Evolutionary conservation across 2,329 filamentous ascomycete species (phyloP), one percentile per base, ranked within the genome.

Genomic region (Alternaria solani): DNA sequence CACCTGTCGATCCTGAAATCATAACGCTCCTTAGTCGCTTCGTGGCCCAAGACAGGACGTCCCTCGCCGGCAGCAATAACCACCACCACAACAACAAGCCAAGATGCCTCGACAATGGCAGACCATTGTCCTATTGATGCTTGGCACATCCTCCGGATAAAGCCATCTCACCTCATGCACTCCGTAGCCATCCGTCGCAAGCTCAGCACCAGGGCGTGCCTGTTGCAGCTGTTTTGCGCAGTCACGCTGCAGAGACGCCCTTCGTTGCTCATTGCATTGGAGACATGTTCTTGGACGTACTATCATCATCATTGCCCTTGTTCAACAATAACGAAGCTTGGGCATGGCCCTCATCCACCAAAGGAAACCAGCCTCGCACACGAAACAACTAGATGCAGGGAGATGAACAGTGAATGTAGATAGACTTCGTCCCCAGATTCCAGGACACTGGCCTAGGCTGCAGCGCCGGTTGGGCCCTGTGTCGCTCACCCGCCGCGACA

Each of bases 381-480:
- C 38, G 44, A 41, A 51, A 51, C 32, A n/a, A 38, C 46, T n/a
- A 49, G 25, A 26, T 7, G 46, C 46, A 49, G 25, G 46, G 46
- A 38, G 30, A 49, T 49, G 46, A 49, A 49, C 20, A 49, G 2
- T 11, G 32, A 49, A 4, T 11, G 32, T 49, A 49, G 38, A 53
- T 47, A 43, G 25, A 44, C 52, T 41, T 38, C 9, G 34, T 51
- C 57, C 63, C 61, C 63, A 59, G 57, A 47, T 63, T 56, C 63
- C 63, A 65, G 61, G 23, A 58, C 23, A 25, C 26, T 53, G 63
- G 63, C 57, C 32, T 55, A 52, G 47, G 51, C 61, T 57, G 49
- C 47, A 36, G 58, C 53, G 48, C n/a, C 51, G 28, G 46, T 42
- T 32, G 36, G 11, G n/a, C 42, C 42, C 46, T 57, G 58, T 48